phyloP scores from a whole-genome alignment of 1,284 basidiomycete species.

The Athelia sp. region DNA sequence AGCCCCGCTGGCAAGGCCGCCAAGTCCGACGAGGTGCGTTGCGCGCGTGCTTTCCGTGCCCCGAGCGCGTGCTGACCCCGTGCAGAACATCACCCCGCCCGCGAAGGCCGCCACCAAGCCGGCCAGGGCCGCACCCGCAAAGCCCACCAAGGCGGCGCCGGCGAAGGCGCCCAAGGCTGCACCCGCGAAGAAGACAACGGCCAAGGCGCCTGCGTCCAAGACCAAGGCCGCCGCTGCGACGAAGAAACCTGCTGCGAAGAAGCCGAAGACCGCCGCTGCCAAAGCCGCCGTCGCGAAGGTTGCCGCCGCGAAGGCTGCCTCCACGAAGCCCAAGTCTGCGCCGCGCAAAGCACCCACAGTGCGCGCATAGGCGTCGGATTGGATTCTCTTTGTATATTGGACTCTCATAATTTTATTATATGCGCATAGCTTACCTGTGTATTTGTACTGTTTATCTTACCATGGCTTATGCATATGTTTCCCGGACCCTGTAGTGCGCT shows the following conservation, averaged over 20 bases:
- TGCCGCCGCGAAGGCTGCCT: conserved; percentile 13
- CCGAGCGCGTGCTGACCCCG: conserved; percentile 19
- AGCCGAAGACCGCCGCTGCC: conserved; percentile 8
- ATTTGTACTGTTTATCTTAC: too few species aligned
- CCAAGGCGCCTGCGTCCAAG: conserved; percentile 1
- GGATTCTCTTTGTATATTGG: conserved; percentile 11
- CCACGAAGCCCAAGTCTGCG: conserved; percentile 14
- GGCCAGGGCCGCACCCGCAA: conserved; percentile 27
- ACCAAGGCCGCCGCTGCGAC: conserved; percentile 9
- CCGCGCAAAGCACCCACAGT: conserved; percentile 18
- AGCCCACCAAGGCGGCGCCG: conserved; percentile 19
- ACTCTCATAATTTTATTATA: conserved; percentile 19
- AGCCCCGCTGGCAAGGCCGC: conserved; percentile 50
- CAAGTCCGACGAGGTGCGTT: conserved; percentile 66
- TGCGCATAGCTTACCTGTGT: conserved; percentile 11
- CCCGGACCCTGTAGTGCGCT: too few species aligned
- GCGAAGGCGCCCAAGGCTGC: conserved; percentile 11
- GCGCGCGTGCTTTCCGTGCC: conserved; percentile 27
- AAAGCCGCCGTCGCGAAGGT: conserved; percentile 11
- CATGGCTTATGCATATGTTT: too few species aligned
- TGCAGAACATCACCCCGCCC: conserved; percentile 11
- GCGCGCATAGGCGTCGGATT: conserved; percentile 4
- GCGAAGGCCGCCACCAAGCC: conserved; percentile 18
- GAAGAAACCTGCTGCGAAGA: conserved; percentile 16
- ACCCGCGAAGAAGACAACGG: conserved; percentile 13